These are phyloP conservation scores for Diaporthe humulicola DNA, from an alignment of 2,329 filamentous ascomycete species.

Conservation along the genomic window DNA sequence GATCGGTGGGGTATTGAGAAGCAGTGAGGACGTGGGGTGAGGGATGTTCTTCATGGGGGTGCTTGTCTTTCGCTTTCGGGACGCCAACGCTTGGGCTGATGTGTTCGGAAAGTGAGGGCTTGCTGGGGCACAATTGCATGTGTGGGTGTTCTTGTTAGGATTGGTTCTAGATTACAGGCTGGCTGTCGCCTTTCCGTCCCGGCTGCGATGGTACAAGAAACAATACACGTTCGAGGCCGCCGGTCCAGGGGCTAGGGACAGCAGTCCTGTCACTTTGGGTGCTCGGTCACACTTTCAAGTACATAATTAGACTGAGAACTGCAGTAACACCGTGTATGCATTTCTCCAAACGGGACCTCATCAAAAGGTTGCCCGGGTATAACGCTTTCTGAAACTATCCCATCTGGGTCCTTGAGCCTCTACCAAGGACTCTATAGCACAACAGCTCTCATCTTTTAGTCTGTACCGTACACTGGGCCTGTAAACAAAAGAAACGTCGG, in stretches of 20 bases:
- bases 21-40: background rate
- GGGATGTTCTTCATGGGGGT: background rate
- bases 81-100: background rate
- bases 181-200: background rate
- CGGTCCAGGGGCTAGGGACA: background rate
- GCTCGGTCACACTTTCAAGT: background rate
- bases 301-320: background rate
- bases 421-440: constrained; percentile 19
- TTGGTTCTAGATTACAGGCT: background rate
- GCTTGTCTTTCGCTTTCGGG: background rate
- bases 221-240: background rate
- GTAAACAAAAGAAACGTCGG: constrained; percentile 41
- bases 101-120: background rate
- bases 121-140: background rate
- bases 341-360: background rate
- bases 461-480: constrained; percentile 13
- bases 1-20: constrained; percentile 63
- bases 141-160: background rate
- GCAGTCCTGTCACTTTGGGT: background rate
- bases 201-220: background rate
- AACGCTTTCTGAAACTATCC: background rate
- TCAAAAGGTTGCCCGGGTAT: background rate
- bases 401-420: background rate
- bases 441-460: constrained; percentile 14
- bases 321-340: background rate